Evolutionary conservation across 345 rosid genomes (phyloP), one percentile per base, ranked within the genome.

Genomic region (Cardamine resedifolia): DNA sequence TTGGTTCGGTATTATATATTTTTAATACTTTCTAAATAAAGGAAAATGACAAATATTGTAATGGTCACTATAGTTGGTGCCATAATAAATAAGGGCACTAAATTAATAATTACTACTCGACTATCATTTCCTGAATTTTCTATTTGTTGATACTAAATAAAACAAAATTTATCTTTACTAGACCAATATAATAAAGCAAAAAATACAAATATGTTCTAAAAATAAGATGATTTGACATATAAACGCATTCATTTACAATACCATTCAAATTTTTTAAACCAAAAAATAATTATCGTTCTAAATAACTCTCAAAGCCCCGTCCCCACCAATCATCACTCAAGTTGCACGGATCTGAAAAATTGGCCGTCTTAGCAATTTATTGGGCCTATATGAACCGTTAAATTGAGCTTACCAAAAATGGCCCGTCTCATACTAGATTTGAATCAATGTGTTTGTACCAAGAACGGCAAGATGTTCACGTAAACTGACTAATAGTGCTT

Each of bases 381-480:
- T 68, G 64, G 63, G 43, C 52, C n/a, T 66, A 7, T 14, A 7
- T 39, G 43, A 51, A 43, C 31, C 64, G 53, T 43, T 53, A 57
- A 43, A 28, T 28, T 11, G 23, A 41, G 55, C 15, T 14, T 52
- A 3, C 63, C 28, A 5, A 28, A 68, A 30, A 2, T 28, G n/a
- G 45, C 34, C 73, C 45, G 23, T 28, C 43, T 56, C 3, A 43
- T 31, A 21, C 5, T 31, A 24, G 34, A 30, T 3, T 44, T 21
- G 64, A 44, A 31, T 69, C n/a, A 21, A 57, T 56, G 11, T 53
- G 73, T 57, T 21, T 68, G 63, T 68, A 19, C 55, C n/a, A 57
- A 68, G 4, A 28, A 56, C 55, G 31, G 55, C 30, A 68, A 41
- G 44, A 44, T 56, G 41, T 56, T 68, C 27, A 12, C 20, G 41